Base-by-base conservation (phyloP, 2,329 filamentous ascomycete genomes). In the Fusarium albidum region DNA sequence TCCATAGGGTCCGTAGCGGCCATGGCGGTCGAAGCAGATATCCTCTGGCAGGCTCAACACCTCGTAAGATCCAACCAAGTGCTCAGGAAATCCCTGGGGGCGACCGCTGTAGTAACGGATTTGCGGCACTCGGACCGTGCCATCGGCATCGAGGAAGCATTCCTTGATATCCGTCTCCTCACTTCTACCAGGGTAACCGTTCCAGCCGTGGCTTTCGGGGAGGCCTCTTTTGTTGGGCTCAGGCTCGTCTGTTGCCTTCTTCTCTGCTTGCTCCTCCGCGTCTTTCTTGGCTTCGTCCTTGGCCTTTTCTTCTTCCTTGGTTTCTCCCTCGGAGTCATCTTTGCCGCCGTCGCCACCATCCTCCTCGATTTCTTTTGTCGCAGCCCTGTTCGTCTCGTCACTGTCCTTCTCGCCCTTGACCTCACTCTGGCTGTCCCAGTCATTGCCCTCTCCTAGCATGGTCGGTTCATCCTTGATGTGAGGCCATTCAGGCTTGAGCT, bases 1-100 rank as follows among this genome's bases (percentile, higher is more conserved):
- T 0, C 94, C 94, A 65, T 99, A 99, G 0, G 94, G 90, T 0
- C 91, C 93, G 26, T 95, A 84, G 59, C 92, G 84, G 4, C 94
- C 94, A 69, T 91, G 96, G 3, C 95, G 84, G 64, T 99, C 95
- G 69, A 96, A 97, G 75, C 95, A 99, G 39, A 97, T 84, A 66
- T 96, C 89, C 61, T 96, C 85, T 14, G 89, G 85, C 29, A 98
- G 77, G 1, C 87, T 88, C 11, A 98, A 75, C 33, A 94, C 73
- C 9, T 92, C 86, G 66, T 96, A 93, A 0, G 92, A 96, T n/a
- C 95, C 95, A 68, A 94, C 83, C 3, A 91, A 84, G 52, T 92
- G 84, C 41, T 95, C 85, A 0, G 95, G 95, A 71, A 96, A 96
- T 1, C 93, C 94, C 52, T 84, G 81, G 0, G 92, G 90, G 3